phyloP scores from a whole-genome alignment of 1,284 basidiomycete species.

The Cryptococcus deneoformans region DNA sequence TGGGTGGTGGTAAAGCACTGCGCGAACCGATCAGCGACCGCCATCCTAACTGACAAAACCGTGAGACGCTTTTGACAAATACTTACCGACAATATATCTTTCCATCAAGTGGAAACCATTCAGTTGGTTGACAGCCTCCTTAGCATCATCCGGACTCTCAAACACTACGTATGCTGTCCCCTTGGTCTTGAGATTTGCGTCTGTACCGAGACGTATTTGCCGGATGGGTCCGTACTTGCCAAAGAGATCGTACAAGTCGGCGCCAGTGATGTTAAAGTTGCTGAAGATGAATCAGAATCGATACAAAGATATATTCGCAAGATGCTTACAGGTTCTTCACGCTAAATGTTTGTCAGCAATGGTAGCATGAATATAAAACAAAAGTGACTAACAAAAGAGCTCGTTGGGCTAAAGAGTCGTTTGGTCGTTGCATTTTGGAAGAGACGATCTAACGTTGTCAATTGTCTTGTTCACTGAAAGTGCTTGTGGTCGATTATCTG shows the following conservation, averaged over 20 bases:
- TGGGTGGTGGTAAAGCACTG: conserved; percentile 95
- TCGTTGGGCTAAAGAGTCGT: conserved; percentile 39
- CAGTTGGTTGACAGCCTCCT: conserved; percentile 92
- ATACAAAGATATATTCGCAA: background rate
- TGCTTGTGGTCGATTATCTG: too few species aligned
- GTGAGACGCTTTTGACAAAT: background rate
- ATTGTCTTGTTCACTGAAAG: background rate
- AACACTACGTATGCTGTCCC: conserved; percentile 89
- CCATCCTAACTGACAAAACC: background rate
- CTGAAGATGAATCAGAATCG: conserved; percentile 16
- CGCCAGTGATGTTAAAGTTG: conserved; percentile 86
- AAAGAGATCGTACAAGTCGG: conserved; percentile 95
- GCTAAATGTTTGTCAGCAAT: conserved; percentile 16
- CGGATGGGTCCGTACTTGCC: conserved; percentile 96
- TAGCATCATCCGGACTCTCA: conserved; percentile 62
- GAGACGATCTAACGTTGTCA: background rate
- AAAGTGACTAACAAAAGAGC: conserved; percentile 41
- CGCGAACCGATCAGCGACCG: background rate
- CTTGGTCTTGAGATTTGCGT: conserved; percentile 73
- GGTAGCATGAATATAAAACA: background rate
- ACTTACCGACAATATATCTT: conserved; percentile 80
- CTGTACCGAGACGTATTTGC: conserved; percentile 90
- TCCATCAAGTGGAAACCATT: conserved; percentile 99
- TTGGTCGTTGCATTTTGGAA: conserved; percentile 29
- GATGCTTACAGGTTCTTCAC: conserved; percentile 48